Evolutionary conservation across 2,329 filamentous ascomycete species (phyloP).

Genomic region (Pyrenochaeta sp.): DNA sequence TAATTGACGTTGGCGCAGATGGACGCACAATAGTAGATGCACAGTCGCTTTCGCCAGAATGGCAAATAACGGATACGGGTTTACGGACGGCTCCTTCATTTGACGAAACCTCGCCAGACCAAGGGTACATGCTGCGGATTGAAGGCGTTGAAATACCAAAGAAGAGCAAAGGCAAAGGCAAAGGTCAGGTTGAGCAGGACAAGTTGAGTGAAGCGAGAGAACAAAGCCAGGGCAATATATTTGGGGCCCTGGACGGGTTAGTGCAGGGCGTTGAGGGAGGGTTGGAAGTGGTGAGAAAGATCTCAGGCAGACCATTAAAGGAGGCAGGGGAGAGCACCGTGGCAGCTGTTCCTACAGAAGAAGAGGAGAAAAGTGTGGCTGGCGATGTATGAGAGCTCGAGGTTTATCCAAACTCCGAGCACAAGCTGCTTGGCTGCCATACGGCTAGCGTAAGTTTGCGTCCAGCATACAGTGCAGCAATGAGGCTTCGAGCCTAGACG

Average conservation of each 20-base stretch:
- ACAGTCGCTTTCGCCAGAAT: conserved; percentile 76
- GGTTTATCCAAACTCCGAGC: not conserved
- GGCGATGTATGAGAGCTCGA: conserved; percentile 8
- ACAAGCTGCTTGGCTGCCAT: not conserved
- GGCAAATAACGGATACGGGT: conserved; percentile 68
- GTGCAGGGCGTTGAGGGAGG: conserved; percentile 48
- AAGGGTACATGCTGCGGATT: conserved; percentile 68
- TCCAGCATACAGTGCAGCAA: not conserved
- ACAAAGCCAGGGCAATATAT: conserved; percentile 43
- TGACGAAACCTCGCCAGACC: conserved; percentile 56
- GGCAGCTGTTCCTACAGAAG: conserved; percentile 7
- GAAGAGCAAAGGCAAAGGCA: conserved; percentile 43
- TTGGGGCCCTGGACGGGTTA: conserved; percentile 48
- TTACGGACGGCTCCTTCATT: conserved; percentile 70
- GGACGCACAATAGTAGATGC: conserved; percentile 69
- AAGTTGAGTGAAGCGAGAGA: conserved; percentile 42
- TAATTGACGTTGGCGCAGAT: conserved; percentile 61
- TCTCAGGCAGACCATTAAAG: conserved; percentile 28
- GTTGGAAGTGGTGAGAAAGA: conserved; percentile 46
- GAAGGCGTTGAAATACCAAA: conserved; percentile 59
- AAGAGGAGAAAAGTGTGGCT: conserved; percentile 8
- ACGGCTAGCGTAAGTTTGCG: not conserved
- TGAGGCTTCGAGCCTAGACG: not conserved
- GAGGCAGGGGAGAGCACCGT: conserved; percentile 18
- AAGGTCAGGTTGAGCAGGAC: conserved; percentile 36